Evolutionary conservation across 306 rosid genomes (phyloP), one percentile per base, ranked within the genome.

Genomic region (Castanea crenata): DNA sequence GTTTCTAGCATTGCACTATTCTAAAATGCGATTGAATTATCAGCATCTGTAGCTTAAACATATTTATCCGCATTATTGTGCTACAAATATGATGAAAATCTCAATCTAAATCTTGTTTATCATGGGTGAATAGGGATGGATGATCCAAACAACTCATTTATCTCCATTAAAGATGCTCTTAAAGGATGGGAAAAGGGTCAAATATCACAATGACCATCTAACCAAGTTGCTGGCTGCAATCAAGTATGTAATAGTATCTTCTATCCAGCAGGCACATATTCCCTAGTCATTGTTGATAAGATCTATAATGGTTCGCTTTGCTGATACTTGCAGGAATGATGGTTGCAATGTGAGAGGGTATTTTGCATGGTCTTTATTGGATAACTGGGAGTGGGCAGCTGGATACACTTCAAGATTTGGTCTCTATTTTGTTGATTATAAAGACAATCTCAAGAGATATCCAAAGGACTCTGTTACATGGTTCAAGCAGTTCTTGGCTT

Each of bases 341-440:
- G 96, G 92, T 1, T 94, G 98, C 86, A 92, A 94, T 78, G 98
- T 92, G 51, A 88, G 78, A 59, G 97, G 97, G 61, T 94, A 94
- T 78, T 92, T 94, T 78, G 96, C 56, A 9, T 94, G 98, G 98
- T 92, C 98, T 75, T 70, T 92, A 2, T 29, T 92, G 76, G 97
- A 92, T 83, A 92, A 94, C 16, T 94, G 94, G 96, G 98, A 92
- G 56, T 94, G 97, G 96, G 76, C 83, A 52, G 86, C 92, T 55
- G 97, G 98, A 70, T 94, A 73, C 78, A 71, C 87, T 57, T 92
- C 96, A 4, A 86, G 98, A 75, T 92, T 94, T 88, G 98, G 98
- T 67, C 84, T 94, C 18, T 90, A 85, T 61, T 94, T 82, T 20
- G 75, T 94, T 79, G 97, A 94, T 78, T 92, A 86, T 74, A 89